phyloP scores from a whole-genome alignment of 2,329 filamentous ascomycete species.

The Colletotrichum graminicola region DNA sequence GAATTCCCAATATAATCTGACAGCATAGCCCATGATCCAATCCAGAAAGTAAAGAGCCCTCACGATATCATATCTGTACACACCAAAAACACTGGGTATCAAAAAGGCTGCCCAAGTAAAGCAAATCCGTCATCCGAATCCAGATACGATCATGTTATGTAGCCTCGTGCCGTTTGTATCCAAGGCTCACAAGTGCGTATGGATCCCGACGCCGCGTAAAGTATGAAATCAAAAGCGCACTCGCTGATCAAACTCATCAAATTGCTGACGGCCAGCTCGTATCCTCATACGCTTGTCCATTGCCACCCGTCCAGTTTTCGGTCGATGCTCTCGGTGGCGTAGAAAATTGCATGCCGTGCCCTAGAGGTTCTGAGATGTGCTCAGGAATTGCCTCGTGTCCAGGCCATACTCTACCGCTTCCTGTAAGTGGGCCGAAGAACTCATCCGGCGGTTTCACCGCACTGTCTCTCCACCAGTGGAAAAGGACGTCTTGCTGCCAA shows the following conservation, averaged over 20 bases:
- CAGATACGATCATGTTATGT: not conserved
- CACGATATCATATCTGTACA: slow-evolving; percentile 1
- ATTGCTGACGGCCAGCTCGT: not conserved
- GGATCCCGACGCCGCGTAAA: not conserved
- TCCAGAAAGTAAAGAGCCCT: not conserved
- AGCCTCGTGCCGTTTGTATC: slow-evolving; percentile 2
- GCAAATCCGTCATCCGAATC: slow-evolving; percentile 6
- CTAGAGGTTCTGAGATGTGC: not conserved
- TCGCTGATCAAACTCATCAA: slow-evolving; percentile 9
- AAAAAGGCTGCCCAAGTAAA: slow-evolving; percentile 21
- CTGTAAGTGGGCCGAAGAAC: slow-evolving; percentile 30
- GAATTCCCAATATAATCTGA: not conserved
- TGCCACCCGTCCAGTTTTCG: not conserved
- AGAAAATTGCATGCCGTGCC: not conserved
- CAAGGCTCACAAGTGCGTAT: not conserved
- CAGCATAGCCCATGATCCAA: not conserved
- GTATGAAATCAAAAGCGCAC: not conserved
- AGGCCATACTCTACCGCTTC: slow-evolving; percentile 20
- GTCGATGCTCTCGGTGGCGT: slow-evolving; percentile 1
- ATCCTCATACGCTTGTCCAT: not conserved
- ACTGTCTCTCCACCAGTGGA: slow-evolving; percentile 53
- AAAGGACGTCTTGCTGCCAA: slow-evolving; percentile 55
- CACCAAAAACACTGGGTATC: slow-evolving; percentile 26
- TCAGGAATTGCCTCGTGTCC: not conserved
- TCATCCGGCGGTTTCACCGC: slow-evolving; percentile 31